phyloP scores from a whole-genome alignment of 306 rosid species.

The Lagenaria siceraria region DNA sequence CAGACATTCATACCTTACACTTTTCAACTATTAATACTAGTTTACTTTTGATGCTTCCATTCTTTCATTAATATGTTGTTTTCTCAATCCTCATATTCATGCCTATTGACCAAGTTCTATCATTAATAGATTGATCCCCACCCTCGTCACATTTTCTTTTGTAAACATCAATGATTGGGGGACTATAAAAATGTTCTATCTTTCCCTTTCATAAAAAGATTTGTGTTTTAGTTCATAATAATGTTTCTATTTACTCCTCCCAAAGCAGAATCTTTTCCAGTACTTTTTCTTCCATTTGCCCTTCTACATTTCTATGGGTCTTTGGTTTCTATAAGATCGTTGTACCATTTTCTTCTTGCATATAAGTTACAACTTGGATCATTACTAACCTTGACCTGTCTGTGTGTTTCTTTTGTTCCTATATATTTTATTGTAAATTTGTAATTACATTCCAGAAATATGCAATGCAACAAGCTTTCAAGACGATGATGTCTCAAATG shows the following conservation, averaged over 20 bases:
- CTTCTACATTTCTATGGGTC: background rate
- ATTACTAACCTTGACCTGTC: background rate
- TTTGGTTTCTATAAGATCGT: background rate
- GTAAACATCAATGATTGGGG: background rate
- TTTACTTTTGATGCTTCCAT: background rate
- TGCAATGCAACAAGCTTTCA: slow-evolving; percentile 99
- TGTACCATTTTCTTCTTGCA: background rate
- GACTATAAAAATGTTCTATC: background rate
- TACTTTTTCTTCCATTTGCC: background rate
- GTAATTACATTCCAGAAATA: slow-evolving; percentile 47
- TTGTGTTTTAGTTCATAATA: background rate
- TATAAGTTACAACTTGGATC: background rate
- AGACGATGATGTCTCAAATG: slow-evolving; percentile 90
- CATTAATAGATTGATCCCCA: background rate
- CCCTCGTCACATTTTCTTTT: background rate
- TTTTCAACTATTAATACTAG: background rate
- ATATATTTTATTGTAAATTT: background rate
- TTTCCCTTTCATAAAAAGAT: background rate
- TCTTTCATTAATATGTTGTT: background rate
- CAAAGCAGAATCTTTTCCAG: background rate
- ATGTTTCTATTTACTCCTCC: background rate
- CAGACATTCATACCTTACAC: background rate
- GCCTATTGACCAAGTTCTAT: background rate
- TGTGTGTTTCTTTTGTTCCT: background rate
- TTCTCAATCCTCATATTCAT: background rate